Conservation (phyloP, 2,329 filamentous ascomycete species). For the Leptographium radiaticola region DNA sequence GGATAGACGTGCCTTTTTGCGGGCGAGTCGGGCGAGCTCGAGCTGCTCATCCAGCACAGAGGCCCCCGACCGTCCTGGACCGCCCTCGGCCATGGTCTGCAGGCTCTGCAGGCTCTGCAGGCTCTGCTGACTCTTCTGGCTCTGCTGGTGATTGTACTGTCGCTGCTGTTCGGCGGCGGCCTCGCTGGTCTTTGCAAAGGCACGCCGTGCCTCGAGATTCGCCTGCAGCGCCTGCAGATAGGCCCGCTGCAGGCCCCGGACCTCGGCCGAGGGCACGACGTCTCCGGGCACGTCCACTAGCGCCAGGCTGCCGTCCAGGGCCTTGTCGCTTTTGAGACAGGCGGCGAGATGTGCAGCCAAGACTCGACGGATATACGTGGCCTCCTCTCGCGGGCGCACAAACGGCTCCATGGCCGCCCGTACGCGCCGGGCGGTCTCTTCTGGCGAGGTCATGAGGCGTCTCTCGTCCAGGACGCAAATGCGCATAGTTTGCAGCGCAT, state of each 20-base stretch:
- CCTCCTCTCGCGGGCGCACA: conserved; percentile 44
- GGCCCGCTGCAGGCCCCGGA: conserved; percentile 36
- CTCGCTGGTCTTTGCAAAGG: conserved; percentile 18
- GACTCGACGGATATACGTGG: conserved; percentile 40
- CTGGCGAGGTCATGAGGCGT: conserved; percentile 4
- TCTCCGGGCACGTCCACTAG: conserved; percentile 28
- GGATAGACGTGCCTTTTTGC: conserved; percentile 36
- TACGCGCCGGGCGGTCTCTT: conserved; percentile 7
- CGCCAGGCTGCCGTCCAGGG: conserved; percentile 21
- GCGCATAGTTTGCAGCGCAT: no score
- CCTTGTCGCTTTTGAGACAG: conserved; percentile 24
- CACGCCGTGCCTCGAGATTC: conserved; percentile 36
- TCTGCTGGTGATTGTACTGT: not conserved
- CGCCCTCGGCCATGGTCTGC: not conserved
- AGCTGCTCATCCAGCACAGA: conserved; percentile 36
- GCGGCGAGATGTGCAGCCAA: conserved; percentile 40
- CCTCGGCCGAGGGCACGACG: conserved; percentile 20
- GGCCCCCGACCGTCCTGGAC: conserved; percentile 4
- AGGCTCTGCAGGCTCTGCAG: not conserved
- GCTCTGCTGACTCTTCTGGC: not conserved
- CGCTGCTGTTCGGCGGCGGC: conserved; percentile 5
- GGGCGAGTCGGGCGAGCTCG: conserved; percentile 34
- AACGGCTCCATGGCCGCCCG: conserved; percentile 31
- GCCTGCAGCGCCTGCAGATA: conserved; percentile 41
- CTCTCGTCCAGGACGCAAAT: no score